phyloP scores from a whole-genome alignment of 164 flowering plant species.

The Nymphaea thermarum region DNA sequence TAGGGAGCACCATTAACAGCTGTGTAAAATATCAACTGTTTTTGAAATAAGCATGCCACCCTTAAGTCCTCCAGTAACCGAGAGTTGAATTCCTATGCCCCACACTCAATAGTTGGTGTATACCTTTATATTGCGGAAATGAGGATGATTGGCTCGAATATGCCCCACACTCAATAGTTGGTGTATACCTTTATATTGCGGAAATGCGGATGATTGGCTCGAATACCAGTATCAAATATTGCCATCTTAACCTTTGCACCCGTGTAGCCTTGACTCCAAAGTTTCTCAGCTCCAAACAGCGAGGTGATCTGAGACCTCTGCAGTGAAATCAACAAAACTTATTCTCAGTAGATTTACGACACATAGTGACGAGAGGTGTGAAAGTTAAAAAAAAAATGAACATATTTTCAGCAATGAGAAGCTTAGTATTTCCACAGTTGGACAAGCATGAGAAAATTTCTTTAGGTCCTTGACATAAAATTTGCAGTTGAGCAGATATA shows the following conservation, averaged over 20 bases:
- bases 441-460: too few species aligned
- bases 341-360: too few species aligned
- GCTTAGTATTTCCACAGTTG: too few species aligned
- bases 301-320: slow-evolving; percentile 97
- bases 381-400: too few species aligned
- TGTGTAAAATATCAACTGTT: too few species aligned
- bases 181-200: slow-evolving; percentile 89
- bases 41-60: too few species aligned
- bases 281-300: slow-evolving; percentile 79
- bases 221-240: slow-evolving; percentile 96
- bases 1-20: too few species aligned
- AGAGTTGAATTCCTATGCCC: slow-evolving; percentile 3
- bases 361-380: too few species aligned
- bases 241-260: slow-evolving; percentile 97
- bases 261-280: slow-evolving; percentile 83
- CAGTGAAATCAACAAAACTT: slow-evolving; percentile 1
- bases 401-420: too few species aligned
- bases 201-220: slow-evolving; percentile 91
- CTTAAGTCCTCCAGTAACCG: too few species aligned
- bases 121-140: slow-evolving; percentile 97
- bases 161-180: not conserved
- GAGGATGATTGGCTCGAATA: slow-evolving; percentile 91
- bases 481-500: too few species aligned
- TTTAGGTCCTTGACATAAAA: too few species aligned
- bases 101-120: slow-evolving; percentile 2